Percentiles rank a stretch among this genome's conserved stretches.
phyloP scores from a whole-genome alignment of 805 yeast genomes.

The Yarrowia sp. region DNA sequence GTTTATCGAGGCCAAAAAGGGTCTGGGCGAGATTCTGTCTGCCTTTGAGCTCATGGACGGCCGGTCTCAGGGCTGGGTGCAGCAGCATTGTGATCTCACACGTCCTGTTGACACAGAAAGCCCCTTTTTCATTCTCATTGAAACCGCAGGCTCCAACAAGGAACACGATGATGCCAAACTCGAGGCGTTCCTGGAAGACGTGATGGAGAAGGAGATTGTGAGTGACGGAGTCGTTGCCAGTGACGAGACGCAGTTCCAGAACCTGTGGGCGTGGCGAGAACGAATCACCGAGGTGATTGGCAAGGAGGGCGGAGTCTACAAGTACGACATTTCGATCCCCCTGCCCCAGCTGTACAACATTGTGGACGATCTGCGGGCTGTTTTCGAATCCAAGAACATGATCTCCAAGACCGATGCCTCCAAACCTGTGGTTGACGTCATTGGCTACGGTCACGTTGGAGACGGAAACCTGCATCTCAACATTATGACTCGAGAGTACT shows the following conservation, averaged over 20 bases:
- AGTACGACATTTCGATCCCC: constrained; percentile 94
- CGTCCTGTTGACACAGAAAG: constrained; percentile 82
- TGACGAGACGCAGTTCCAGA: constrained; percentile 80
- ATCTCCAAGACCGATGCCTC: constrained; percentile 57
- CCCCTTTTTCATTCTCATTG: constrained; percentile 88
- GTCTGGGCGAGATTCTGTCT: constrained; percentile 78
- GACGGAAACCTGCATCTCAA: constrained; percentile 96
- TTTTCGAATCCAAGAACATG: constrained; percentile 54
- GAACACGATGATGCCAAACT: constrained; percentile 92
- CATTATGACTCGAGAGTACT: constrained; percentile 82
- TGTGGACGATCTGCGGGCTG: constrained; percentile 70
- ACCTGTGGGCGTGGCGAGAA: constrained; percentile 96
- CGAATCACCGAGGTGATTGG: constrained; percentile 85
- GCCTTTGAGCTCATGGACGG: constrained; percentile 95
- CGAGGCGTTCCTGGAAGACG: constrained; percentile 74
- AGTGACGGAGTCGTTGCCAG: constrained; percentile 95
- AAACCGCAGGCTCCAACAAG: constrained; percentile 91
- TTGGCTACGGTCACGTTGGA: constrained; percentile 98
- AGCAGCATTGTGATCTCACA: constrained; percentile 49
- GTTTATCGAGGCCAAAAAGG: constrained; percentile 71
- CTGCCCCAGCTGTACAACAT: constrained; percentile 73
- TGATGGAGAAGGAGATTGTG: constrained; percentile 80
- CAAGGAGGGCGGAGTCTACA: constrained; percentile 88
- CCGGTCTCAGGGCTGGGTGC: constrained; percentile 47
- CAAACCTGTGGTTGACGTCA: constrained; percentile 76